Percentiles rank a stretch among this genome's conserved stretches.
phyloP scores from a whole-genome alignment of 2,329 filamentous ascomycete genomes.

The Trichoderma gracile region DNA sequence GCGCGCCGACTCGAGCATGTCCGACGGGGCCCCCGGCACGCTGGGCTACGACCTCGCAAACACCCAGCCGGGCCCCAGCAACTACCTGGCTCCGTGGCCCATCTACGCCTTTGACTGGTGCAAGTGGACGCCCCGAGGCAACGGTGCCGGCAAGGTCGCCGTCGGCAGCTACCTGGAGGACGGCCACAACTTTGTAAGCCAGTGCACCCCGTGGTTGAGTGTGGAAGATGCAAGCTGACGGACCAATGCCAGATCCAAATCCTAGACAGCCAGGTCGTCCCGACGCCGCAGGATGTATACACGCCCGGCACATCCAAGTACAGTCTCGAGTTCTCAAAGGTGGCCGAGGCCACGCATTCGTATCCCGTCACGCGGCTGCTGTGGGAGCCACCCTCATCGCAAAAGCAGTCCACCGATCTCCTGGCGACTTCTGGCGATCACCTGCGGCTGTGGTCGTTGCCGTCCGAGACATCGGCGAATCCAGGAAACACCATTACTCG shows the following conservation, averaged over 20 bases:
- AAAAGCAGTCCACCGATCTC: slow-evolving; percentile 93
- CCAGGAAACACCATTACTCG: slow-evolving; percentile 68
- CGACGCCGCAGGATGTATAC: slow-evolving; percentile 68
- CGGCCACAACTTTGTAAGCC: slow-evolving; percentile 89
- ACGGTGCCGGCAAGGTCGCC: slow-evolving; percentile 86
- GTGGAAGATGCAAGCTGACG: slow-evolving; percentile 4
- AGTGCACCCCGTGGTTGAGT: neutral
- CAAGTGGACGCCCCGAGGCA: slow-evolving; percentile 85
- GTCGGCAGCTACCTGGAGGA: slow-evolving; percentile 96
- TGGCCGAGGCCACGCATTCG: slow-evolving; percentile 95
- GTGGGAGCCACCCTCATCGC: slow-evolving; percentile 93
- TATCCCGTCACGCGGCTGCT: slow-evolving; percentile 94
- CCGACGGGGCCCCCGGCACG: slow-evolving; percentile 67
- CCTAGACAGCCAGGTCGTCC: slow-evolving; percentile 78
- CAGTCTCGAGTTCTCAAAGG: slow-evolving; percentile 84
- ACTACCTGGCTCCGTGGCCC: slow-evolving; percentile 91
- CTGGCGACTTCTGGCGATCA: slow-evolving; percentile 95
- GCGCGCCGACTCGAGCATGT: slow-evolving; percentile 76
- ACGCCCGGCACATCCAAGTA: slow-evolving; percentile 70
- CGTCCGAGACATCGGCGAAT: slow-evolving; percentile 60
- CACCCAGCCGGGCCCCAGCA: slow-evolving; percentile 73
- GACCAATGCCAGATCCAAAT: slow-evolving; percentile 78
- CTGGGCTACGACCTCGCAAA: slow-evolving; percentile 66
- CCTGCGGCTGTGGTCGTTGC: slow-evolving; percentile 88
- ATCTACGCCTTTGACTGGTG: slow-evolving; percentile 99